A percentile compares a stretch with the other conserved stretches of the same genome.
Conservation (phyloP, 257 asterid species). For the Nicotiana undulata region DNA sequence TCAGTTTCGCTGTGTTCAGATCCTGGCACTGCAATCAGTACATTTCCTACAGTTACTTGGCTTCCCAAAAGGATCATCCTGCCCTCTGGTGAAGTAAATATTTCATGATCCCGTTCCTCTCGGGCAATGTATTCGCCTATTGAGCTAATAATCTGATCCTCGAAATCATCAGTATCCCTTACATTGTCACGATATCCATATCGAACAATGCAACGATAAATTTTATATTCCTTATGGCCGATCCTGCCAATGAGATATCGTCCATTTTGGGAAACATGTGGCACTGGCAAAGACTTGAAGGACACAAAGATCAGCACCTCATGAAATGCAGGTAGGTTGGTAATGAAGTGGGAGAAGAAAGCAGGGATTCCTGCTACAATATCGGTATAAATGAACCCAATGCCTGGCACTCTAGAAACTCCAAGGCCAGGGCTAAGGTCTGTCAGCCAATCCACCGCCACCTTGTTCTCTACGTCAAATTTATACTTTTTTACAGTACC, state of each 20-base stretch:
- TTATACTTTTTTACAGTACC: conserved; percentile 76
- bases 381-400: conserved; percentile 76
- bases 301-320: conserved; percentile 68
- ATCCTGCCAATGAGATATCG: conserved; percentile 80
- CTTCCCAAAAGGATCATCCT: conserved; percentile 63
- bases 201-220: conserved; percentile 70
- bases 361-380: conserved; percentile 75
- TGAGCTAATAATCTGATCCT: conserved; percentile 72
- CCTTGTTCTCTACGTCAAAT: conserved; percentile 78
- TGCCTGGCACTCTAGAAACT: conserved; percentile 76
- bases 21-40: conserved; percentile 35
- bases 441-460: conserved; percentile 75
- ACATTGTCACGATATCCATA: conserved; percentile 65
- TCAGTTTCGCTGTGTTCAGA: conserved; percentile 1
- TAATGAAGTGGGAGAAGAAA: conserved; percentile 77
- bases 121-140: conserved; percentile 63
- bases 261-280: conserved; percentile 45
- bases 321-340: conserved; percentile 88
- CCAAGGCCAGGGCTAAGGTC: conserved; percentile 73
- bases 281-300: conserved; percentile 69
- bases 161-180: conserved; percentile 67
- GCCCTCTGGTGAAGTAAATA: conserved; percentile 47
- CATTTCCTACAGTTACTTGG: conserved; percentile 36
- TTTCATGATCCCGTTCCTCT: conserved; percentile 49
- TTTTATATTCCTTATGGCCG: conserved; percentile 63